Evolutionary conservation across 805 yeast genomes (phyloP).

Genomic region (Ogataea henricii): DNA sequence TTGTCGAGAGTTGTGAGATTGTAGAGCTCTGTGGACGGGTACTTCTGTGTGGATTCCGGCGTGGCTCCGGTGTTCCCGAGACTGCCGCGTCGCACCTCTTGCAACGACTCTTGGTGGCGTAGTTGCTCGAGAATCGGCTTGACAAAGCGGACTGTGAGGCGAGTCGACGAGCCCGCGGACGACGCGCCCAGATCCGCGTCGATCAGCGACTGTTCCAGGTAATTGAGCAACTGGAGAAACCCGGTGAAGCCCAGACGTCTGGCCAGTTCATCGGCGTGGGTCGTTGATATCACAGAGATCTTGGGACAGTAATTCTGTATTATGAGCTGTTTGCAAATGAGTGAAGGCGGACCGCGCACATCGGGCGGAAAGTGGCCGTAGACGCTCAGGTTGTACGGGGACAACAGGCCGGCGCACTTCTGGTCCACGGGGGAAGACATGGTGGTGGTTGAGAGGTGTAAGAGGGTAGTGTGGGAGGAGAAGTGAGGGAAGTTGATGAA

Average conservation of each 20-base stretch:
- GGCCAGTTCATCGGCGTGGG: slow-evolving; percentile 27
- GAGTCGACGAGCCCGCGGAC: slow-evolving; percentile 16
- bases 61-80: slow-evolving; percentile 14
- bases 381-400: slow-evolving; percentile 22
- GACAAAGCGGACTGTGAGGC: slow-evolving; percentile 30
- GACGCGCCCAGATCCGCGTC: slow-evolving; percentile 23
- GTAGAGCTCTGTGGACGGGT: slow-evolving; percentile 27
- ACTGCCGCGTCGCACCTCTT: slow-evolving; percentile 17
- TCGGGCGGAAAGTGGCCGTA: slow-evolving; percentile 22
- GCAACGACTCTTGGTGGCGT: slow-evolving; percentile 23
- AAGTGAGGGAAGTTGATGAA: not conserved
- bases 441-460: not conserved
- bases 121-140: slow-evolving; percentile 29
- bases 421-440: slow-evolving; percentile 17
- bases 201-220: slow-evolving; percentile 31
- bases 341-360: slow-evolving; percentile 32
- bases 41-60: too few species aligned
- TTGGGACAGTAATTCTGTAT: slow-evolving; percentile 35
- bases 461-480: not conserved
- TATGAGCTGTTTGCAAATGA: slow-evolving; percentile 31
- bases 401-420: slow-evolving; percentile 20
- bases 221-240: slow-evolving; percentile 27
- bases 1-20: slow-evolving; percentile 19
- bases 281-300: slow-evolving; percentile 32
- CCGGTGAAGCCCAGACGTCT: slow-evolving; percentile 19